Conservation (phyloP, 2,329 filamentous ascomycete genomes). For the Fusarium hostae region DNA sequence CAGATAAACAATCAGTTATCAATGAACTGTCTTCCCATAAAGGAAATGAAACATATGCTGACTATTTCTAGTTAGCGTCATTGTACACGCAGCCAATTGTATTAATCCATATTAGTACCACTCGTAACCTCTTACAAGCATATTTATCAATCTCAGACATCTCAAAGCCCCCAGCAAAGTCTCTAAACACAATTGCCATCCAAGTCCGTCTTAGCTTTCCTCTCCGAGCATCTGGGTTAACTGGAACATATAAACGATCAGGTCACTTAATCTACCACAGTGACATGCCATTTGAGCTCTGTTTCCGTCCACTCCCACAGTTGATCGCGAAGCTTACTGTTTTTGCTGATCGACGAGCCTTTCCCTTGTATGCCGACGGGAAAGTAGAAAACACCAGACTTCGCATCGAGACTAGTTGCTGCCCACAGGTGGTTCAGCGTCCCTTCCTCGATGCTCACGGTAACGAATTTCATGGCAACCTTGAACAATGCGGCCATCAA, state of each 20-base stretch:
- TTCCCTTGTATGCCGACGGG: not conserved
- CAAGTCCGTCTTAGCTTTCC: no score
- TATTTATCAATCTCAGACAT: no score
- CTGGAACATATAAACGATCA: no score
- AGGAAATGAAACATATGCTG: no score
- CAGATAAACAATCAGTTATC: not conserved
- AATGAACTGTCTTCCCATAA: not conserved
- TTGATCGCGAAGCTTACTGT: not conserved
- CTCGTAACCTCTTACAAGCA: no score
- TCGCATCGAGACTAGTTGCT: not conserved
- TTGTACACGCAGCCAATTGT: not conserved
- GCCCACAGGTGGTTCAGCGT: not conserved
- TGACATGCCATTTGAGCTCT: not conserved
- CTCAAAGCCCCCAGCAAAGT: no score
- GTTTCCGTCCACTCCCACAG: not conserved
- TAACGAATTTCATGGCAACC: not conserved
- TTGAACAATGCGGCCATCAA: not conserved
- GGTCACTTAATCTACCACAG: not conserved
- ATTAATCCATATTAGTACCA: no score
- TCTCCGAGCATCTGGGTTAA: no score
- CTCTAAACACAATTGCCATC: no score
- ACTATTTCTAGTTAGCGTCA: not conserved
- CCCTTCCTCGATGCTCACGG: not conserved
- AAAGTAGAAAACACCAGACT: not conserved
- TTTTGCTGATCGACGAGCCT: accelerated